Conservation (phyloP, 805 yeast species). For the Candida ortonii region DNA sequence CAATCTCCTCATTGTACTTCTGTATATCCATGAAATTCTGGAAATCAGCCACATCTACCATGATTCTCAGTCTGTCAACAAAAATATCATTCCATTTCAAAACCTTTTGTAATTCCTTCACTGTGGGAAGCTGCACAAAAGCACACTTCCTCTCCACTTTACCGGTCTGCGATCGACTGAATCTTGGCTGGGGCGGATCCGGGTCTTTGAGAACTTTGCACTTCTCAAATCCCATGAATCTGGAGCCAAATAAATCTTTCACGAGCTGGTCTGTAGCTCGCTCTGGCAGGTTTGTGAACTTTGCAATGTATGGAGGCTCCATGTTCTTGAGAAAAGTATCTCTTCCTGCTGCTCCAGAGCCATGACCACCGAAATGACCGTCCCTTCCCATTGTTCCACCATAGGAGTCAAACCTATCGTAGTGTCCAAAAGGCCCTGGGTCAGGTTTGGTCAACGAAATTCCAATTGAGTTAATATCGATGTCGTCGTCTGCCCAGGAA, state of each 20-base stretch:
- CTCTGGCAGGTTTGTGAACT: slow-evolving; percentile 58
- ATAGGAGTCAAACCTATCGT: slow-evolving; percentile 6
- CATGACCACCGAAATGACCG: slow-evolving; percentile 8
- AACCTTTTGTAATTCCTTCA: slow-evolving; percentile 54
- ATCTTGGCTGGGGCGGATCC: slow-evolving; percentile 26
- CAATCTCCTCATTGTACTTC: slow-evolving; percentile 26
- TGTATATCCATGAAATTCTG: slow-evolving; percentile 38
- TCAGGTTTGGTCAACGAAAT: slow-evolving; percentile 34
- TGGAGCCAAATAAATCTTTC: slow-evolving; percentile 58
- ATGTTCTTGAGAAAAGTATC: slow-evolving; percentile 10
- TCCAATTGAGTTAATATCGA: slow-evolving; percentile 59
- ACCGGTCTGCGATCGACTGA: slow-evolving; percentile 43
- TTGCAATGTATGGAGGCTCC: slow-evolving; percentile 64
- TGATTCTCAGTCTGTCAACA: slow-evolving; percentile 35
- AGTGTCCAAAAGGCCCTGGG: slow-evolving; percentile 7
- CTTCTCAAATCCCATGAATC: slow-evolving; percentile 56
- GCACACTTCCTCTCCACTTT: slow-evolving; percentile 52
- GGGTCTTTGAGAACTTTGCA: slow-evolving; percentile 51
- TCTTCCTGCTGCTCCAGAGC: slow-evolving; percentile 13
- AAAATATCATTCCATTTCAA: slow-evolving; percentile 60
- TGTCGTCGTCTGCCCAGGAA: slow-evolving; percentile 72
- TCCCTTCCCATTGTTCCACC: slow-evolving; percentile 6
- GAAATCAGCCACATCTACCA: slow-evolving; percentile 36
- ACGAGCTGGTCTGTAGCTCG: slow-evolving; percentile 49
- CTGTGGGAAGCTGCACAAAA: slow-evolving; percentile 54